phyloP scores from a whole-genome alignment of 2,329 filamentous ascomycete species.

The Zymoseptoria crescenta region DNA sequence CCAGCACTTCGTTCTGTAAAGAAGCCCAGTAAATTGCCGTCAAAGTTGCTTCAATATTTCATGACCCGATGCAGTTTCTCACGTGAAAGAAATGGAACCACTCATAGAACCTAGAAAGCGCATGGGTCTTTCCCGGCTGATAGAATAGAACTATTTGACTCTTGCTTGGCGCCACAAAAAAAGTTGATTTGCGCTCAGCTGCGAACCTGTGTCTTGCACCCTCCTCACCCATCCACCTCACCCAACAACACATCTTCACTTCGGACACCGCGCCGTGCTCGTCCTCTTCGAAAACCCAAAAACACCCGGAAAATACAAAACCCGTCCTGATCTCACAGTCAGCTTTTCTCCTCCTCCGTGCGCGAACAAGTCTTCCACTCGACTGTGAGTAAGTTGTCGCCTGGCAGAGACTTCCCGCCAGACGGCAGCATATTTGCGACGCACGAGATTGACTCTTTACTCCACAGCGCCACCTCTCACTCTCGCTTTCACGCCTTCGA shows the following conservation, averaged over 20 bases:
- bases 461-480: conserved; percentile 3
- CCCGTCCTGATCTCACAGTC: conserved; percentile 17
- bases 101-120: too few relatives aligned
- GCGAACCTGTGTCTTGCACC: too few relatives aligned
- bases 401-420: conserved; percentile 2
- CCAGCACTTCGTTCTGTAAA: too few relatives aligned
- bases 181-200: too few relatives aligned
- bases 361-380: not conserved
- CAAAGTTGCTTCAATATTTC: not conserved
- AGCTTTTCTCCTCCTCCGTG: conserved; percentile 5
- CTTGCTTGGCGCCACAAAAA: too few relatives aligned
- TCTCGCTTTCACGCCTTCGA: not conserved
- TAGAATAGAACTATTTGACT: too few relatives aligned
- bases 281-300: conserved; percentile 22
- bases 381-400: conserved; percentile 2
- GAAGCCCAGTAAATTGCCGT: conserved; percentile 1
- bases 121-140: too few relatives aligned
- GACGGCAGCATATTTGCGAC: not conserved
- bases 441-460: not conserved
- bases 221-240: too few relatives aligned
- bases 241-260: not conserved
- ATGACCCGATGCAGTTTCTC: not conserved
- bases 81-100: too few relatives aligned
- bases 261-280: conserved; percentile 8
- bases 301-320: conserved; percentile 34